Percentiles rank a stretch among this genome's conserved stretches.
Conservation (phyloP, 441 rosid genomes). For the Theobroma grandiflorum region DNA sequence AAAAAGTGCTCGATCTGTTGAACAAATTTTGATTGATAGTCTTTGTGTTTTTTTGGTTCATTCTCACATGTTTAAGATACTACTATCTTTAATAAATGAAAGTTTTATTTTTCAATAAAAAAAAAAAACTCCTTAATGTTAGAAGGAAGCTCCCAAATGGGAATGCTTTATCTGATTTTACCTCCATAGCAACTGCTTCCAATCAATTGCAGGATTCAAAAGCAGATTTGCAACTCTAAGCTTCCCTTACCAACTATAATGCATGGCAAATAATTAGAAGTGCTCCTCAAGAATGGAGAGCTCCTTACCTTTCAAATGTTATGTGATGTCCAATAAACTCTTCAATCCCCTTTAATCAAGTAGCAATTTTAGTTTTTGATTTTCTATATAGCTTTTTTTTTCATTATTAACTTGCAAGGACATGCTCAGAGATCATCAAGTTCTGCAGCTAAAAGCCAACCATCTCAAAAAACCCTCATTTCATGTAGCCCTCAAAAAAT, state of each 20-base stretch:
- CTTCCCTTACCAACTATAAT: conserved; percentile 28
- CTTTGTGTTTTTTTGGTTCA: conserved; percentile 20
- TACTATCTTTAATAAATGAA: too few relatives aligned
- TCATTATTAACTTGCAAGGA: too few relatives aligned
- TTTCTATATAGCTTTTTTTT: too few relatives aligned
- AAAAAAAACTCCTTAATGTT: too few relatives aligned
- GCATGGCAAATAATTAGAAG: conserved; percentile 34
- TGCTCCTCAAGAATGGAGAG: conserved; percentile 41
- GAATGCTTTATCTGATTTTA: conserved; percentile 34
- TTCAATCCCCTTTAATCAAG: conserved; percentile 24
- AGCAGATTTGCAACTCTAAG: conserved; percentile 38
- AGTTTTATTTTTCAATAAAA: too few relatives aligned
- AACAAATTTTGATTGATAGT: not conserved
- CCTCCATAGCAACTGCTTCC: conserved; percentile 39
- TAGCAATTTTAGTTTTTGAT: too few relatives aligned
- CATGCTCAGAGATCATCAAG: too few relatives aligned
- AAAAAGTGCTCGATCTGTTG: conserved; percentile 17
- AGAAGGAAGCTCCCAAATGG: conserved; percentile 52
- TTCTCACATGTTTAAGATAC: conserved; percentile 17
- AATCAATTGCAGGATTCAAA: conserved; percentile 37
- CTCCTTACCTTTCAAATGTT: conserved; percentile 36
- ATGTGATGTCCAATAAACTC: conserved; percentile 38
- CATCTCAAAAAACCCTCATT: too few relatives aligned
- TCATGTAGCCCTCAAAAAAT: too few relatives aligned
- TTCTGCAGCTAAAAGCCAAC: too few relatives aligned